Conservation (phyloP, 257 asterid genomes). For the Plantago ovata region DNA sequence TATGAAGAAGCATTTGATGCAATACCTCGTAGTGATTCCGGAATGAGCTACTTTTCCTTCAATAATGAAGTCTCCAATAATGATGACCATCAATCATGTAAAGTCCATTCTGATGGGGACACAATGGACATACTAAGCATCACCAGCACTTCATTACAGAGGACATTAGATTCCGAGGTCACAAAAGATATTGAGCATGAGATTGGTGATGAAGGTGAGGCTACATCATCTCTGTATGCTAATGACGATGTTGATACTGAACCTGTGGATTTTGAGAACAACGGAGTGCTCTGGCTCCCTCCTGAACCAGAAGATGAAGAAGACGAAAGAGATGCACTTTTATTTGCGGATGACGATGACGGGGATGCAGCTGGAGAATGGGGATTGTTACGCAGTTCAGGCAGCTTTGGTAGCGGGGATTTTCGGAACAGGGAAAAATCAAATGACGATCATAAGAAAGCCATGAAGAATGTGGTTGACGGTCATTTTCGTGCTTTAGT, state of each 20-base stretch:
- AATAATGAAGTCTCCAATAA: slow-evolving; percentile 52
- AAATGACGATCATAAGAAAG: slow-evolving; percentile 81
- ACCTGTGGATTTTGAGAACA: slow-evolving; percentile 87
- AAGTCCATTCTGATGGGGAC: slow-evolving; percentile 65
- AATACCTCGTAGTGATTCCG: slow-evolving; percentile 42
- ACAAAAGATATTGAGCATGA: slow-evolving; percentile 46
- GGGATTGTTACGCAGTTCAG: slow-evolving; percentile 57
- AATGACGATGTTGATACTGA: slow-evolving; percentile 60
- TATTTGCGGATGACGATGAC: slow-evolving; percentile 70
- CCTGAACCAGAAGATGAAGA: slow-evolving; percentile 98
- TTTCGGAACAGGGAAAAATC: slow-evolving; percentile 73
- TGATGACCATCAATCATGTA: slow-evolving; percentile 43
- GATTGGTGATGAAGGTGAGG: slow-evolving; percentile 66
- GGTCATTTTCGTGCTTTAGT: slow-evolving; percentile 94
- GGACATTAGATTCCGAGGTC: slow-evolving; percentile 37
- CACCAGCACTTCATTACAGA: slow-evolving; percentile 38
- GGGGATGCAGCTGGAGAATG: slow-evolving; percentile 85
- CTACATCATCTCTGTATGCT: slow-evolving; percentile 70
- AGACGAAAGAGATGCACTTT: slow-evolving; percentile 71
- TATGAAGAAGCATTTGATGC: slow-evolving; percentile 73
- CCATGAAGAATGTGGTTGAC: slow-evolving; percentile 76
- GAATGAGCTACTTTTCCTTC: slow-evolving; percentile 44
- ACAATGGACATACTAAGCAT: slow-evolving; percentile 42
- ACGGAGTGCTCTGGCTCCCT: slow-evolving; percentile 92
- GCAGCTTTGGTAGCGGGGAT: slow-evolving; percentile 87